These are phyloP conservation scores for Trichoderma harzianum DNA, from an alignment of 2,329 filamentous ascomycete genomes.

Conservation along the genomic window DNA sequence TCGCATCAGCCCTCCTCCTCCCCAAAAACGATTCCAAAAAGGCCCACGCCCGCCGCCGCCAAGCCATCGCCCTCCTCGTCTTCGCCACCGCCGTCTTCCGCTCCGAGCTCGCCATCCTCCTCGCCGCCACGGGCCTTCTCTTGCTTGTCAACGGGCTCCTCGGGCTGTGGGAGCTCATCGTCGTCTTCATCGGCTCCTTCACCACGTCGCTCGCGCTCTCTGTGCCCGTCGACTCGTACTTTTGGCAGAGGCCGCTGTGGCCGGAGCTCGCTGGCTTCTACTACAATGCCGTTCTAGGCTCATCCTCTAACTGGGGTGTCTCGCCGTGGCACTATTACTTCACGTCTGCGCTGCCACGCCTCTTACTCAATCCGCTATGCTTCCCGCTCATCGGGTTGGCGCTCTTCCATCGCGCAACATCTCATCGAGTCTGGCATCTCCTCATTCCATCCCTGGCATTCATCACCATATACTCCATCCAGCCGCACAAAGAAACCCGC, in stretches of 20 bases:
- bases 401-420: constrained; percentile 45
- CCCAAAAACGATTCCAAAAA: constrained; percentile 31
- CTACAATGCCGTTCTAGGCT: constrained; percentile 84
- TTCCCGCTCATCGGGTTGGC: constrained; percentile 55
- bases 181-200: constrained; percentile 63
- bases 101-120: constrained; percentile 80
- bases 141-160: constrained; percentile 57
- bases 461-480: constrained; percentile 74
- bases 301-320: constrained; percentile 83
- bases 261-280: constrained; percentile 86
- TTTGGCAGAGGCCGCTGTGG: constrained; percentile 88
- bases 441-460: constrained; percentile 69
- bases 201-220: constrained; percentile 65
- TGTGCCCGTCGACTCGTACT: constrained; percentile 80
- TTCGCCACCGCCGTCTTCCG: constrained; percentile 82
- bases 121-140: constrained; percentile 63
- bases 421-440: constrained; percentile 44
- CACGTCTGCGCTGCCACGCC: constrained; percentile 71
- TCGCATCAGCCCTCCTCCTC: constrained; percentile 54
- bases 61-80: constrained; percentile 73
- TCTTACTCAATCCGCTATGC: constrained; percentile 75
- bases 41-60: constrained; percentile 47
- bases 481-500: constrained; percentile 94
- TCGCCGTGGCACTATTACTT: constrained; percentile 88
- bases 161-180: constrained; percentile 56